Percentiles rank a stretch among this genome's conserved stretches.
phyloP scores from a whole-genome alignment of 306 rosid genomes.

The Cyamopsis tetragonoloba region DNA sequence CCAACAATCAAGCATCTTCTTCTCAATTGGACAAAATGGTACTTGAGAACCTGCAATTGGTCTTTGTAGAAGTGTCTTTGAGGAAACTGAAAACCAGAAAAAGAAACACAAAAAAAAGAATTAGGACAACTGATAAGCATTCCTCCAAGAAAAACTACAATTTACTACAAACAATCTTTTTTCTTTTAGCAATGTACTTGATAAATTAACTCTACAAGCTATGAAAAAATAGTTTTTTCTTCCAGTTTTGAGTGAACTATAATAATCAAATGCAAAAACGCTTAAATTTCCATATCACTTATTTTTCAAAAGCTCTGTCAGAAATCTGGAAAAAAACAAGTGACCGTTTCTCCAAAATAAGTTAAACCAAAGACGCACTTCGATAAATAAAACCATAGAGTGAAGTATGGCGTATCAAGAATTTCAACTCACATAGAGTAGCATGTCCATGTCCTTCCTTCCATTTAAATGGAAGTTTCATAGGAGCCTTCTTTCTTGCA shows the following conservation, averaged over 20 bases:
- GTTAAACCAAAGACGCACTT: too few species aligned
- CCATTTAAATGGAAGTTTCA: conserved; percentile 66
- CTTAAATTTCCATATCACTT: too few species aligned
- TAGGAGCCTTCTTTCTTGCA: conserved; percentile 60
- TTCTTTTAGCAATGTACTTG: not conserved
- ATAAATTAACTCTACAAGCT: not conserved
- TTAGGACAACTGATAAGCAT: not conserved
- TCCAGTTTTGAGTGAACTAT: not conserved
- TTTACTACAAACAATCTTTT: not conserved
- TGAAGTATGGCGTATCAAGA: conserved; percentile 10
- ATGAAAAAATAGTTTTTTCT: not conserved
- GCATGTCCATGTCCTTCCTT: conserved; percentile 64
- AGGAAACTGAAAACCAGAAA: conserved; percentile 65
- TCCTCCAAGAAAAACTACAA: not conserved
- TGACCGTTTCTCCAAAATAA: too few species aligned
- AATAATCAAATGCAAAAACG: too few species aligned
- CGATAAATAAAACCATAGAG: not conserved
- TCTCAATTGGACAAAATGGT: conserved; percentile 81
- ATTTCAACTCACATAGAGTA: conserved; percentile 58
- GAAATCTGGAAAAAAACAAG: too few species aligned
- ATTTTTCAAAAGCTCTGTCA: too few species aligned
- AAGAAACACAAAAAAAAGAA: conserved; percentile 2
- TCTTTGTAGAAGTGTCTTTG: conserved; percentile 74
- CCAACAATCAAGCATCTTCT: conserved; percentile 93
- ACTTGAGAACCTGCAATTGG: conserved; percentile 94